Base-by-base conservation (phyloP, 176 grass and related monocot species). In the Oryza glaberrima region DNA sequence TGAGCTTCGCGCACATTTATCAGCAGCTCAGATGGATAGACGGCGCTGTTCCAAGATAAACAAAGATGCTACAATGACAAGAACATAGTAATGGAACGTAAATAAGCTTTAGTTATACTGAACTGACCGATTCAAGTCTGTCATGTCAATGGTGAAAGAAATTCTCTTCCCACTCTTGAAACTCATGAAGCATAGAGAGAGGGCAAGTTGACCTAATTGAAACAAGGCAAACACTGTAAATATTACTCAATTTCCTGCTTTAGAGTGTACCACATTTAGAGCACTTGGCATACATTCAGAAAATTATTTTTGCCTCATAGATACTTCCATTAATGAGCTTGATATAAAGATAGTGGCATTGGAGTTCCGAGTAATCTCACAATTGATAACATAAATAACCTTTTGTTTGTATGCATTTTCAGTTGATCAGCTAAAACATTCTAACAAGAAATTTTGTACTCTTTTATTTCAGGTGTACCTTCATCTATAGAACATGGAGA, bases 21-120 rank as follows among this genome's bases (percentile, higher is more conserved):
- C 41, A 71, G 75, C 71, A 96, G 86, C 60, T 86, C 91, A 52
- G 86, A 91, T 15, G 97, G 93, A 87, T 99, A 99, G 58, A 91
- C 56, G 3, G 51, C 86, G 12, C 97, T 99, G 94, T 85, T 84
- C 70, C 68, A 82, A 75, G 82, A 70, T 45, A 91, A 67, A 79
- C 54, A n/a, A n/a, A 77, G 43, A 48, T 65, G 74, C 36, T 70
- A 78, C 36, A 63, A 48, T 16, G 23, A 64, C 58, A 51, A 48
- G 71, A 38, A 81, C 19, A 81, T 38, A 38, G 30, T 6, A 65
- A 19, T 19, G 20, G 9, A 66, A 78, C 36, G 51, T 8, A 61
- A 52, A 84, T 14, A 60, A 30, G 79, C 65, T 81, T 82, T 52
- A 34, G 65, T 77, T 67, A 13, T 67, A 9, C 25, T 73, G 47